These are phyloP conservation scores for Diaporthe nobilis DNA, from an alignment of 2,329 filamentous ascomycete species.

Conservation along the genomic window DNA sequence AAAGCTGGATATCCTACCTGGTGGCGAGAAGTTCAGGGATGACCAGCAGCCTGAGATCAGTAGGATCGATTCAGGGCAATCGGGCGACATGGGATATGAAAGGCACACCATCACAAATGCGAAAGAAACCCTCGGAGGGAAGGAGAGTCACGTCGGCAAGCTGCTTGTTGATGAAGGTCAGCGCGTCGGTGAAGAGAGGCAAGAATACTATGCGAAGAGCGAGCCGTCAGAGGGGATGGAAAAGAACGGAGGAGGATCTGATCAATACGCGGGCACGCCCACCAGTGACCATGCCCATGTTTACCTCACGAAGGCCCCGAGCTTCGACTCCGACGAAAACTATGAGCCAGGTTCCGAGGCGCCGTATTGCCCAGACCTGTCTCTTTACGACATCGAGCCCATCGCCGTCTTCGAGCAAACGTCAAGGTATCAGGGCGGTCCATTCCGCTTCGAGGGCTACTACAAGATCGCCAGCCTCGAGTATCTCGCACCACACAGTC, in stretches of 20 bases:
- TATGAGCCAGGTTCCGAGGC: not conserved
- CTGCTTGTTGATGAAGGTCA: not conserved
- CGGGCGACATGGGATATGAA: too few species aligned
- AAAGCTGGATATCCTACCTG: not conserved
- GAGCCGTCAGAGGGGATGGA: not conserved
- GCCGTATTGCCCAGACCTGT: not conserved
- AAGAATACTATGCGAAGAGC: not conserved
- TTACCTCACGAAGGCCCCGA: not conserved
- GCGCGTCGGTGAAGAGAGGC: not conserved
- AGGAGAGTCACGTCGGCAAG: not conserved
- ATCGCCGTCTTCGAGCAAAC: not conserved
- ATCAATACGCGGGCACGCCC: not conserved
- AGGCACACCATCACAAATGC: not conserved
- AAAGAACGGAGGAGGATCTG: not conserved
- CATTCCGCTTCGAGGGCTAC: constrained; percentile 9
- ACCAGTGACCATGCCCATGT: not conserved
- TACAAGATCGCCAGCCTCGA: constrained; percentile 18
- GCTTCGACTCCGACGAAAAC: not conserved
- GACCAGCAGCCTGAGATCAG: not conserved
- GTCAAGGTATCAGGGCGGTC: not conserved
- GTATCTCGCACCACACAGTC: not conserved
- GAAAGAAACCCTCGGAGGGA: too few species aligned
- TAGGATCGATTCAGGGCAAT: too few species aligned
- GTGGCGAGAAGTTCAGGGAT: constrained; percentile 10
- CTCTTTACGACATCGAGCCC: not conserved